Base-by-base conservation (phyloP, 768 basidiomycete species). In the Pholiota conissans region DNA sequence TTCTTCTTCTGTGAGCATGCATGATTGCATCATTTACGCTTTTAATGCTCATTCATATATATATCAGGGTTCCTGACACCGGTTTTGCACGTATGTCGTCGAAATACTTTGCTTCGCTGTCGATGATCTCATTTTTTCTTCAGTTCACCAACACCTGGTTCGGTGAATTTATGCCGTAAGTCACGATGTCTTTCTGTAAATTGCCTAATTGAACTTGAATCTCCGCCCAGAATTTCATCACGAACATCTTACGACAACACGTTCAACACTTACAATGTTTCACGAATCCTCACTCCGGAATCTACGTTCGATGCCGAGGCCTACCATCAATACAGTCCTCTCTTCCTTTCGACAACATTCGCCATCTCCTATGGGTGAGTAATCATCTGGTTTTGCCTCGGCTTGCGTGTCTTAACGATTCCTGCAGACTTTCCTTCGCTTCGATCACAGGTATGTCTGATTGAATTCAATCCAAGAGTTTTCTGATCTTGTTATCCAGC, bases 281-380 rank as follows among this genome's bases (percentile, higher is more conserved):
- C 72, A 11, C 69, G 61, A 20, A 84, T 90, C 58, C 69, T 88
- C 61, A 83, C 76, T 18, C 52, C 78, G 0, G 82, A 82, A 47
- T 66, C 72, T 3, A 79, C 82, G 10, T 73, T 89, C 66, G 81
- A 88, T 67, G 57, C 76, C 16, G 74, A 76, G 14, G 80, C 75
- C 1, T 87, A 87, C 66, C 52, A 80, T 30, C 62, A 65, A 0
- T 88, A 86, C 67, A 81, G 79, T 48, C 85, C 86, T 0, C 64
- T 90, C 37, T 86, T 80, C 72, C 71, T 89, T 20, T 82, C 85
- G 74, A 81, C 83, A 20, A 86, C 88, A 0, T 93, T 91, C 66
- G 85, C 91, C 2, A 69, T 92, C n/a, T 78, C 84, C 5, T 93
- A 92, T 65, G 90, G 86, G 66, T 66, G 48, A 48, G 63, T 24